phyloP scores from a whole-genome alignment of 1,284 basidiomycete species.

The Mycosarcoma maydis region DNA sequence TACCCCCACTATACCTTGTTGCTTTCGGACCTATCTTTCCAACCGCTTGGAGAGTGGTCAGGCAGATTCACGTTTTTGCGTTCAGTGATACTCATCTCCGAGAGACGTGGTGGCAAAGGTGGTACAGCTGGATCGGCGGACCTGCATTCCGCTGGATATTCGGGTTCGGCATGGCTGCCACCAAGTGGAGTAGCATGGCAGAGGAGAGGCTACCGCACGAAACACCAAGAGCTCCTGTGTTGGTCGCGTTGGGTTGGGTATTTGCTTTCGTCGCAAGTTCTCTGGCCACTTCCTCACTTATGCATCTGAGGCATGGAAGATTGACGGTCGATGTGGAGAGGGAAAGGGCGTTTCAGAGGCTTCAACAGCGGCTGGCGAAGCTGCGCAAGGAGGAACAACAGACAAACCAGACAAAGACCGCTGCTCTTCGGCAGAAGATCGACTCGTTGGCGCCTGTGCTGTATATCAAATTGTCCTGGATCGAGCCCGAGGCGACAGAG shows the following conservation, averaged over 20 bases:
- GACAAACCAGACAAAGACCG: background rate
- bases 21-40: slow-evolving; percentile 23
- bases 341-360: slow-evolving; percentile 7
- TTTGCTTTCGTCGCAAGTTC: slow-evolving; percentile 21
- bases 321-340: slow-evolving; percentile 39
- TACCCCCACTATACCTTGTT: slow-evolving; percentile 21
- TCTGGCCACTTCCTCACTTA: slow-evolving; percentile 15
- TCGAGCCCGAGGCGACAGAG: background rate
- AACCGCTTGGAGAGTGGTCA: slow-evolving; percentile 6
- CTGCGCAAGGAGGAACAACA: background rate
- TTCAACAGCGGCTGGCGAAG: background rate
- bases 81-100: background rate
- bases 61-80: slow-evolving; percentile 3
- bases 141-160: slow-evolving; percentile 32
- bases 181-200: background rate
- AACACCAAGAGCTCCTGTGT: background rate
- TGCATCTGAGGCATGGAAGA: background rate
- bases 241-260: slow-evolving; percentile 11
- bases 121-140: slow-evolving; percentile 44
- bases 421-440: slow-evolving; percentile 5
- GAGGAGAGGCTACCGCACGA: slow-evolving; percentile 6
- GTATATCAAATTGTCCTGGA: slow-evolving; percentile 14
- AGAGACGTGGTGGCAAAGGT: slow-evolving; percentile 12
- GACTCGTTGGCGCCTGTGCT: slow-evolving; percentile 14
- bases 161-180: slow-evolving; percentile 7